phyloP scores from a whole-genome alignment of 257 asterid genomes.

The Nicotiana attenuata region DNA sequence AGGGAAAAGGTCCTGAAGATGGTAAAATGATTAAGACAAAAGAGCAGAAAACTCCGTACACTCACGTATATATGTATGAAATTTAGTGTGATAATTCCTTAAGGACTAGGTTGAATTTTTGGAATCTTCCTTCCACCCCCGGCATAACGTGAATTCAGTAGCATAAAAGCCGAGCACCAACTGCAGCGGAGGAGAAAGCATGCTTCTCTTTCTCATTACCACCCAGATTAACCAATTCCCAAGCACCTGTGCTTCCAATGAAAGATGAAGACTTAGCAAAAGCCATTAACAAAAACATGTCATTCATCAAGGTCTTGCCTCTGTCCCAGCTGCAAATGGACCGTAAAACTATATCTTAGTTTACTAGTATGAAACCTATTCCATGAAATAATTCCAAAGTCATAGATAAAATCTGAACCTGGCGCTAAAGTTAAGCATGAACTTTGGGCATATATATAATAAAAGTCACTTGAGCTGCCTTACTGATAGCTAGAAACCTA shows the following conservation, averaged over 20 bases:
- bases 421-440: background rate
- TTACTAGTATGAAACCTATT: background rate
- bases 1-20: background rate
- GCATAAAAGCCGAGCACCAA: constrained; percentile 45
- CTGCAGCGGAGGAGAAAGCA: constrained; percentile 38
- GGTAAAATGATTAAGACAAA: background rate
- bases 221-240: constrained; percentile 61
- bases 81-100: constrained; percentile 49
- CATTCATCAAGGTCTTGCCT: constrained; percentile 74
- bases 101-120: constrained; percentile 24
- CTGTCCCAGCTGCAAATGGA: constrained; percentile 59
- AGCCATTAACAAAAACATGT: constrained; percentile 90
- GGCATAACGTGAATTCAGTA: constrained; percentile 32
- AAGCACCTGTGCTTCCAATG: constrained; percentile 57
- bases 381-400: background rate
- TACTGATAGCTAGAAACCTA: too few species aligned
- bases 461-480: too few species aligned
- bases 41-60: constrained; percentile 29
- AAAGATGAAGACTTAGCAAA: constrained; percentile 58
- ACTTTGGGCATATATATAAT: background rate
- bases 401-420: background rate
- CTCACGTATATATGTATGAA: constrained; percentile 42
- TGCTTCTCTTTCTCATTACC: constrained; percentile 31
- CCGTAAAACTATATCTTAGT: background rate
- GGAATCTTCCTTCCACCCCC: constrained; percentile 58